phyloP scores from a whole-genome alignment of 139 green algal species.

The Gonium pectorale region DNA sequence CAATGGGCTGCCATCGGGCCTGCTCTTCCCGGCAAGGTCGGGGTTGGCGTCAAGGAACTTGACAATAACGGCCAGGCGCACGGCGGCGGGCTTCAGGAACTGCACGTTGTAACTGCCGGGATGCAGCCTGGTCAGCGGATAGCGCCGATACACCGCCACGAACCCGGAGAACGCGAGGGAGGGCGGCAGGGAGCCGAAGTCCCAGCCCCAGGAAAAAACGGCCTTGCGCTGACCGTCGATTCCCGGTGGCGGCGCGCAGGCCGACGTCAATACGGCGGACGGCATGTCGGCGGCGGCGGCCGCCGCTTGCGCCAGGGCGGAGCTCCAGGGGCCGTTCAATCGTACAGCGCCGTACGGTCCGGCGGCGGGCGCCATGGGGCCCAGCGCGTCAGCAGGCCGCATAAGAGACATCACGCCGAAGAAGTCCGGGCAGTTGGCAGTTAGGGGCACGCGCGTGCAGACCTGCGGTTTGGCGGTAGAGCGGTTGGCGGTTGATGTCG shows the following conservation, averaged over 20 bases:
- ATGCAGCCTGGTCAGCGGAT: background rate
- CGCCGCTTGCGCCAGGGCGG: background rate
- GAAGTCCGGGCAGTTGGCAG: background rate
- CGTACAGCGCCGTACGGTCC: conserved; percentile 3
- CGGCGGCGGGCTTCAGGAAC: background rate
- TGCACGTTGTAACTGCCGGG: conserved; percentile 3
- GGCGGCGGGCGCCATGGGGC: background rate
- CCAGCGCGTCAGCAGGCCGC: background rate
- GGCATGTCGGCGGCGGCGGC: conserved; percentile 1
- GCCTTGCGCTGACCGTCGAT: background rate
- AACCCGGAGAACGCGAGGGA: conserved; percentile 12
- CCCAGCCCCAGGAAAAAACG: conserved; percentile 23
- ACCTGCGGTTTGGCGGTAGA: background rate
- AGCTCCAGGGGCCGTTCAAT: background rate
- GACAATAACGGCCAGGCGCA: conserved; percentile 5
- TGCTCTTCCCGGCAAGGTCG: conserved; percentile 14
- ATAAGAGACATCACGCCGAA: conserved; percentile 21
- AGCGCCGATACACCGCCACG: conserved; percentile 34
- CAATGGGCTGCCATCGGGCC: background rate
- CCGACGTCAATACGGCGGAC: background rate
- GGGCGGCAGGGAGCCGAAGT: conserved; percentile 11
- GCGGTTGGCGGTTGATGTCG: background rate
- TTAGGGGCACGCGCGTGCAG: background rate
- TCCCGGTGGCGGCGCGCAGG: background rate
- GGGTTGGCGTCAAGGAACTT: conserved; percentile 10